Evolutionary conservation across 345 rosid species (phyloP).

Genomic region (Hypericum androsaemum): DNA sequence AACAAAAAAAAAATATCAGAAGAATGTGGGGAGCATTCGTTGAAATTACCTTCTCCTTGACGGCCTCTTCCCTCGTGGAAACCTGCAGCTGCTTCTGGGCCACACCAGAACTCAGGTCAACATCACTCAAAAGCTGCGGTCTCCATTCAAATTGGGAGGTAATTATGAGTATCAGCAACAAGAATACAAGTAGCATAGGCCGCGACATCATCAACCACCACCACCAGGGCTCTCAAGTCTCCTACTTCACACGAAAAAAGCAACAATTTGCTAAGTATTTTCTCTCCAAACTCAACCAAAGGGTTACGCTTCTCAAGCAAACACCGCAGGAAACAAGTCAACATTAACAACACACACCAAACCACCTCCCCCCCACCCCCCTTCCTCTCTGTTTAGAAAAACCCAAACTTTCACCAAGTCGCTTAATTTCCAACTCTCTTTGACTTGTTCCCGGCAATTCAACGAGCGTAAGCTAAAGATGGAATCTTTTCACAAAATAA

Average conservation of each 20-base stretch:
- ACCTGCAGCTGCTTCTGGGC: slow-evolving; percentile 48
- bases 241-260: neutral
- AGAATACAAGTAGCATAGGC: slow-evolving; percentile 64
- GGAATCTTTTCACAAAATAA: neutral
- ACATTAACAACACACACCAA: neutral
- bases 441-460: neutral
- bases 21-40: too few species aligned
- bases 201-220: slow-evolving; percentile 49
- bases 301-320: too few species aligned
- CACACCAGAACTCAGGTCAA: slow-evolving; percentile 35
- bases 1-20: too few species aligned
- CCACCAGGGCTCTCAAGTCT: slow-evolving; percentile 20
- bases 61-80: slow-evolving; percentile 55
- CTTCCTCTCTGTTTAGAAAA: too few species aligned
- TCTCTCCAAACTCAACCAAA: too few species aligned
- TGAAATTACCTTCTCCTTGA: slow-evolving; percentile 63
- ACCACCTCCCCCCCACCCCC: too few species aligned
- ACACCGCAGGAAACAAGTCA: too few species aligned
- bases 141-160: slow-evolving; percentile 95
- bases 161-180: slow-evolving; percentile 59
- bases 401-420: too few species aligned
- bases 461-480: neutral
- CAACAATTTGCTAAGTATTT: neutral
- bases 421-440: neutral
- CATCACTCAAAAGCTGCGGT: slow-evolving; percentile 62